Base-by-base conservation (phyloP, 1,284 basidiomycete genomes). In the Papiliotrema laurentii region DNA sequence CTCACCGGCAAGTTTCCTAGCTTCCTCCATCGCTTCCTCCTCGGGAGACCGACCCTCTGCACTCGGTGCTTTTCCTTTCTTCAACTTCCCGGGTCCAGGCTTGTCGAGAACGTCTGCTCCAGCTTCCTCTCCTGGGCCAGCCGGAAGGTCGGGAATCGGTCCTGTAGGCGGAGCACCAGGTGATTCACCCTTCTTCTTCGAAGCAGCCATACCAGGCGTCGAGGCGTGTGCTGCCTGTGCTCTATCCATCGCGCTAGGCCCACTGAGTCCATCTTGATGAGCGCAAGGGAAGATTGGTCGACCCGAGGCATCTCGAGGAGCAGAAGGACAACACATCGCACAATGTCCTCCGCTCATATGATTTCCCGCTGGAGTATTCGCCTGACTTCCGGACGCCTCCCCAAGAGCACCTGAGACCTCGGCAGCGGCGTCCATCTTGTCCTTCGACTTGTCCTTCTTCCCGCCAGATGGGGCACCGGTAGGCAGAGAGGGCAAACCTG, bases 1-100 rank as follows among this genome's bases (percentile, higher is more conserved):
- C 65, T 57, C 46, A 70, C 68, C 50, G 2, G 68, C 68, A n/a
- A 70, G 57, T 31, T 56, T 54, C 43, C 61, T 59, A 14, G 58
- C 64, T 39, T 68, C 68, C 13, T 61, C 62, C 57, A 63, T 44
- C 27, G 60, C 55, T 39, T 59, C 54, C 41, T 66, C 58, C 24
- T 56, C 56, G 3, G 53, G 51, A 9, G 54, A 26, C 31, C 47
- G 16, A 22, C 39, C 26, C 35, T 2, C 45, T 34, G 24, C 25
- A 38, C 16, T 37, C 36, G 18, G 49, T 57, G 37, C 45, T 35
- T 45, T 58, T n/a, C 55, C 51, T 41, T 63, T 61, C 37, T 54
- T 56, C 42, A 59, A 33, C 50, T 63, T 60, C 25, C 25, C 45
- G 27, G n/a, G 43, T 5, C 18, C 42, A 7, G 43, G 28, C 26